Percentiles rank a stretch among this genome's conserved stretches.
phyloP scores from a whole-genome alignment of 345 rosid genomes.

The Bruguiera parviflora region DNA sequence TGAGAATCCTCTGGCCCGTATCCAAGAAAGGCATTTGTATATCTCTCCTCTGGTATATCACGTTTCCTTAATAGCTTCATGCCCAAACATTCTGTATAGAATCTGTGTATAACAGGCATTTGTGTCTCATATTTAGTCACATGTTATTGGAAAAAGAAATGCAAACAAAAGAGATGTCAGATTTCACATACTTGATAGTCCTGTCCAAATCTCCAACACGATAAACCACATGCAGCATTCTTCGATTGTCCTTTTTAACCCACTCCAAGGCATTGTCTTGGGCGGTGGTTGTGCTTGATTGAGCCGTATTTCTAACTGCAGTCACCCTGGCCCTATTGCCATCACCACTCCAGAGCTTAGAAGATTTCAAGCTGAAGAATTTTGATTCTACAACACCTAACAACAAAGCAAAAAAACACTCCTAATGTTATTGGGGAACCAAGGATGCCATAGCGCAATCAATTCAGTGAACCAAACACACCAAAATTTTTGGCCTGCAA shows the following conservation, averaged over 20 bases:
- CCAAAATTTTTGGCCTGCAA: too few relatives aligned
- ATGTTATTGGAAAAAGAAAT: background rate
- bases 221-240: conserved; percentile 95
- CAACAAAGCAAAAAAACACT: conserved; percentile 8
- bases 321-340: conserved; percentile 37
- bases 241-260: conserved; percentile 65
- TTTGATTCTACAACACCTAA: conserved; percentile 64
- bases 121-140: background rate
- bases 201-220: conserved; percentile 96
- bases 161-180: background rate
- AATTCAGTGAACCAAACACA: too few relatives aligned
- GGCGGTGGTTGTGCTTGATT: conserved; percentile 54
- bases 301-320: conserved; percentile 55
- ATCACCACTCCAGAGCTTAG: conserved; percentile 48
- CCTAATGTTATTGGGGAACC: background rate
- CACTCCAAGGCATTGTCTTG: conserved; percentile 54
- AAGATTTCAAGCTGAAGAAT: conserved; percentile 40
- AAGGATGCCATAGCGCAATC: too few relatives aligned
- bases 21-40: conserved; percentile 96
- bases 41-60: conserved; percentile 96
- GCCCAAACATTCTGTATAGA: conserved; percentile 93
- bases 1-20: conserved; percentile 97
- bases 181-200: conserved; percentile 64
- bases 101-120: conserved; percentile 42
- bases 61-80: conserved; percentile 97